These are phyloP conservation scores for Syncephalastrum sp. DNA, from an alignment of 371 early-diverging fungal genomes.

Conservation along the genomic window DNA sequence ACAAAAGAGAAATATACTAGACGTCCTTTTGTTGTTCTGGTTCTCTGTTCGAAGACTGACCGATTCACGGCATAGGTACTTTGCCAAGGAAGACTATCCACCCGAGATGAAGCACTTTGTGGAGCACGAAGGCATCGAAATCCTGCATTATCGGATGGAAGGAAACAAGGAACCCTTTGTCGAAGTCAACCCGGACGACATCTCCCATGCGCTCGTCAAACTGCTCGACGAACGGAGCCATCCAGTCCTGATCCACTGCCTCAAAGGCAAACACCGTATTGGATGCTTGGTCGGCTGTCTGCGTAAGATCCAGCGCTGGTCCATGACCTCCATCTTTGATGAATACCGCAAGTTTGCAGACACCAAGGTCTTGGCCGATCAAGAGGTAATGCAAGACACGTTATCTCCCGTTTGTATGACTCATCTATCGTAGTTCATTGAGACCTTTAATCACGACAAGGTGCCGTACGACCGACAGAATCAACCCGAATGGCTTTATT, in stretches of 20 bases:
- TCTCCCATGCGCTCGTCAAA: constrained; percentile 75
- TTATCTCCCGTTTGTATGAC: neutral
- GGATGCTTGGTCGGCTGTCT: constrained; percentile 94
- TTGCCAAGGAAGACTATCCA: constrained; percentile 80
- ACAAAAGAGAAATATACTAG: neutral
- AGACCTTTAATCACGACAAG: constrained; percentile 60
- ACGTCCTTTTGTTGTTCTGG: too few species aligned
- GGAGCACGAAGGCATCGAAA: constrained; percentile 66
- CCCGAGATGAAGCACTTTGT: constrained; percentile 79
- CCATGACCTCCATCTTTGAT: constrained; percentile 93
- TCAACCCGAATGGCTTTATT: constrained; percentile 55
- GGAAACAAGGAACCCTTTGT: constrained; percentile 95
- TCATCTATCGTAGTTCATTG: constrained; percentile 59
- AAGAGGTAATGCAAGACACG: constrained; percentile 65
- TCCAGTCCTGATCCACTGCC: constrained; percentile 89
- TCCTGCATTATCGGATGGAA: constrained; percentile 76
- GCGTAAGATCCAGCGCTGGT: constrained; percentile 91
- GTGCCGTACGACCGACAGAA: constrained; percentile 53
- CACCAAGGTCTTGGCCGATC: constrained; percentile 88
- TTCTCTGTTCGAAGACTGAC: too few species aligned
- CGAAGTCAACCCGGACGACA: constrained; percentile 81
- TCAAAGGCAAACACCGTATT: constrained; percentile 92
- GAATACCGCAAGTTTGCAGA: constrained; percentile 94
- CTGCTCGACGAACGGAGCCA: constrained; percentile 78
- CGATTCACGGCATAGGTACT: constrained; percentile 44